Conservation (phyloP, 2,329 filamentous ascomycete genomes). For the Phyllachora maydis region DNA sequence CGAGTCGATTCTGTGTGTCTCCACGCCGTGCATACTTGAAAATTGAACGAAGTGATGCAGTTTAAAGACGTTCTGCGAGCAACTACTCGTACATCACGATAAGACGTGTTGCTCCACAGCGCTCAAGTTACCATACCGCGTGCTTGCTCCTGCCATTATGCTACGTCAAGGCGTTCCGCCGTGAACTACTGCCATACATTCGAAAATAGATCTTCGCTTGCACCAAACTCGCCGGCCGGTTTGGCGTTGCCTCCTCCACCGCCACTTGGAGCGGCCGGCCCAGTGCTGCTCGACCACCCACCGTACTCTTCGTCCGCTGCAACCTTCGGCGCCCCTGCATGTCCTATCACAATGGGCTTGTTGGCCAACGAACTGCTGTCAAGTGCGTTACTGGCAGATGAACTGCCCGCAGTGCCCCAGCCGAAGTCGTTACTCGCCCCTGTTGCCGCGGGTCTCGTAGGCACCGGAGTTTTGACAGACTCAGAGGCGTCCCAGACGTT, state of each 20-base stretch:
- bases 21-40: too few relatives aligned
- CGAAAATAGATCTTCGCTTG: conserved; percentile 73
- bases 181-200: conserved; percentile 87
- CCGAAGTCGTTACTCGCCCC: conserved; percentile 37
- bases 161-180: too few relatives aligned
- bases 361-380: conserved; percentile 31
- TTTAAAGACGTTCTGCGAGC: too few relatives aligned
- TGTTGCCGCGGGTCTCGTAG: conserved; percentile 13
- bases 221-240: conserved; percentile 37
- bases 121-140: too few relatives aligned
- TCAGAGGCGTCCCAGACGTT: conserved; percentile 56
- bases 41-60: too few relatives aligned
- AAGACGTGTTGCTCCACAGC: too few relatives aligned
- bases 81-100: too few relatives aligned
- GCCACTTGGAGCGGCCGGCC: conserved; percentile 20
- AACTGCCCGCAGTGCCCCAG: conserved; percentile 25
- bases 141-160: too few relatives aligned
- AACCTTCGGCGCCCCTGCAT: conserved; percentile 45
- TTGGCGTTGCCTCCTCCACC: conserved; percentile 25
- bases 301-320: conserved; percentile 89
- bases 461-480: conserved; percentile 28
- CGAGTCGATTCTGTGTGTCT: too few relatives aligned
- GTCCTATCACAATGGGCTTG: conserved; percentile 45
- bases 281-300: conserved; percentile 65
- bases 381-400: too few relatives aligned